phyloP scores from a whole-genome alignment of 306 rosid genomes.

The Hylodesmum podocarpum region DNA sequence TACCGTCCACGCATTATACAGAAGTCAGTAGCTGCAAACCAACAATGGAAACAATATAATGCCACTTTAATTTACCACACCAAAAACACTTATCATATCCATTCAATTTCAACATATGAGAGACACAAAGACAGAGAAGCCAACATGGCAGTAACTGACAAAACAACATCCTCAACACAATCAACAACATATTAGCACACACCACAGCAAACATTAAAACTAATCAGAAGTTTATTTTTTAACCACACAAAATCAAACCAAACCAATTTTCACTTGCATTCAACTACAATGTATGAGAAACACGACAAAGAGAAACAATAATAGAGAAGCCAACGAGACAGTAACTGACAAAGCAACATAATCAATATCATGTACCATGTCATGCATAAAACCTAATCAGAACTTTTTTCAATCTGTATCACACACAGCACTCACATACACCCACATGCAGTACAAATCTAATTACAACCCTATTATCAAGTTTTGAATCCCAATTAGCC shows the following conservation, averaged over 20 bases:
- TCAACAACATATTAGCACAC: neutral
- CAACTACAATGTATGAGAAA: neutral
- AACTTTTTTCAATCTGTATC: neutral
- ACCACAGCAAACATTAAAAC: neutral
- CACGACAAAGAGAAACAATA: too few species aligned
- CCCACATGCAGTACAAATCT: neutral
- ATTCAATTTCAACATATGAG: neutral
- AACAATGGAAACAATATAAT: conserved; percentile 22
- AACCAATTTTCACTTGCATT: neutral
- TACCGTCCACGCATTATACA: neutral
- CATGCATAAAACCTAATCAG: neutral
- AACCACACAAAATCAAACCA: too few species aligned
- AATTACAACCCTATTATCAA: neutral
- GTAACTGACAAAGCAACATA: neutral
- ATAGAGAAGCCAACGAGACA: neutral
- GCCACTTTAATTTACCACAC: neutral
- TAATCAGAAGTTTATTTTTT: neutral
- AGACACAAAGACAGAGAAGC: neutral
- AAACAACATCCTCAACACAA: conserved; percentile 8
- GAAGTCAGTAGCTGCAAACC: conserved; percentile 30
- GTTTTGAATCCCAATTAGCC: conserved; percentile 4
- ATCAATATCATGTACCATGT: neutral
- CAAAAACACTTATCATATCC: neutral
- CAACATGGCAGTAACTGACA: neutral
- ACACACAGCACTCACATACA: neutral